Base-by-base conservation (phyloP, 2,329 filamentous ascomycete genomes). In the Scopulariopsis brevicaulis region DNA sequence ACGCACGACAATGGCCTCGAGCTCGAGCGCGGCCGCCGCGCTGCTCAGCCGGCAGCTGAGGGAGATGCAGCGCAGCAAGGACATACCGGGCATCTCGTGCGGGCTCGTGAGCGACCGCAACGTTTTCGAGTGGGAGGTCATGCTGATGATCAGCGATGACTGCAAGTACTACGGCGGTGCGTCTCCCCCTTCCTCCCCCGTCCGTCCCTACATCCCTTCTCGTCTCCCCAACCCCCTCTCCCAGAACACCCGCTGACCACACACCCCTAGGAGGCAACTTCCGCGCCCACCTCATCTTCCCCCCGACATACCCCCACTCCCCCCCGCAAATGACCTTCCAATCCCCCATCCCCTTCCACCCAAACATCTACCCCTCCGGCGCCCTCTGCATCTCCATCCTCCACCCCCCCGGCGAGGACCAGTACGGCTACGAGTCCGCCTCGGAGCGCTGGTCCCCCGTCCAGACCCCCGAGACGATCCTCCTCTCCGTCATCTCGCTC, bases 81-180 rank as follows among this genome's bases (percentile, higher is more conserved):
- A 96, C 71, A 87, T 97, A 53, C 90, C 90, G 0, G 94, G 93
- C 57, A 96, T 97, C 68, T 96, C 91, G 61, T 96, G 90, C 66
- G 94, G 94, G 0, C 77, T 99, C 51, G 85, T 92, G 56, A 85
- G 86, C 66, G 89, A 88, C 70, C 87, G 76, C 73, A 96, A 96
- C 69, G 85, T 97, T 11, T 96, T 96, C 64, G 89, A 96, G 76
- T 99, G 94, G 94, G 92, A 97, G 72, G 91, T 97, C 22, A 96
- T 96, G 89, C 83, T 99, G 61, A 97, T 99, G 93, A 93, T 97
- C 63, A 90, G 84, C 62, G 92, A 96, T 65, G 91, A 96, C 68
- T 92, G 89, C 73, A 93, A 92, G 73, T 89, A 89, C 72, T 96
- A 96, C 66, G 92, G 92, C 66, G 92, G 92, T 93, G 74, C 59